Evolutionary conservation across 352 stramenopile genomes (phyloP).

Genomic region (Bremia lactucae): DNA sequence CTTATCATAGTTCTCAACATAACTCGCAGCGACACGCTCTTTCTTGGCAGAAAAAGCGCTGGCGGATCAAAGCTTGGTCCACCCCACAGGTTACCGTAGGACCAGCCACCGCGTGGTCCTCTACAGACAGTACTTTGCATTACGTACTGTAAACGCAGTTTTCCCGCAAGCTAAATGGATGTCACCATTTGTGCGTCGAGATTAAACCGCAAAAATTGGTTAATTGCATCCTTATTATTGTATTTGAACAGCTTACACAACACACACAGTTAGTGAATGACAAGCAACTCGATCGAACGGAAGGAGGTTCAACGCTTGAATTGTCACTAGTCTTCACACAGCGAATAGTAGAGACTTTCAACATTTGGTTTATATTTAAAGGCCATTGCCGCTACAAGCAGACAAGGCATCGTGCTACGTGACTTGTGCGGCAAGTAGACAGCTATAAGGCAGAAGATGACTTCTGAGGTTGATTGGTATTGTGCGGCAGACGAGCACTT

Average conservation of each 20-base stretch:
- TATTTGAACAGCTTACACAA: too few relatives aligned
- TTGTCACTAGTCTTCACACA: too few relatives aligned
- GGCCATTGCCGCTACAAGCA: slow-evolving; percentile 3
- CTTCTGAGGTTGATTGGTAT: slow-evolving; percentile 14
- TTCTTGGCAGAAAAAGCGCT: slow-evolving; percentile 14
- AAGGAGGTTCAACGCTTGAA: too few relatives aligned
- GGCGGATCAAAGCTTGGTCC: slow-evolving; percentile 5
- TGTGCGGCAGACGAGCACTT: slow-evolving; percentile 18
- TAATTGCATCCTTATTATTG: too few relatives aligned
- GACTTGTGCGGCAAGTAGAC: slow-evolving; percentile 13
- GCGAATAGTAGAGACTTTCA: too few relatives aligned
- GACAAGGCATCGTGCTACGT: slow-evolving; percentile 18
- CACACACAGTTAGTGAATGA: too few relatives aligned
- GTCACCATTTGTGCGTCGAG: too few relatives aligned
- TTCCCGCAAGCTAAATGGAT: too few relatives aligned
- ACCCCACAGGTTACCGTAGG: not conserved
- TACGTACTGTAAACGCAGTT: not conserved
- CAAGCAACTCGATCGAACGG: too few relatives aligned
- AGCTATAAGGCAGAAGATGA: slow-evolving; percentile 17
- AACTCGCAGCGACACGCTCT: slow-evolving; percentile 1
- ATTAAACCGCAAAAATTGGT: too few relatives aligned
- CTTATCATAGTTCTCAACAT: not conserved
- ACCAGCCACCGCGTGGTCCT: slow-evolving; percentile 1
- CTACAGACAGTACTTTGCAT: slow-evolving; percentile 1
- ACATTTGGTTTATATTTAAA: not conserved